Percentiles rank a stretch among this genome's conserved stretches.
These are phyloP conservation scores for Hymenochaete sp. DNA, from an alignment of 1,284 basidiomycete genomes.

Conservation along the genomic window DNA sequence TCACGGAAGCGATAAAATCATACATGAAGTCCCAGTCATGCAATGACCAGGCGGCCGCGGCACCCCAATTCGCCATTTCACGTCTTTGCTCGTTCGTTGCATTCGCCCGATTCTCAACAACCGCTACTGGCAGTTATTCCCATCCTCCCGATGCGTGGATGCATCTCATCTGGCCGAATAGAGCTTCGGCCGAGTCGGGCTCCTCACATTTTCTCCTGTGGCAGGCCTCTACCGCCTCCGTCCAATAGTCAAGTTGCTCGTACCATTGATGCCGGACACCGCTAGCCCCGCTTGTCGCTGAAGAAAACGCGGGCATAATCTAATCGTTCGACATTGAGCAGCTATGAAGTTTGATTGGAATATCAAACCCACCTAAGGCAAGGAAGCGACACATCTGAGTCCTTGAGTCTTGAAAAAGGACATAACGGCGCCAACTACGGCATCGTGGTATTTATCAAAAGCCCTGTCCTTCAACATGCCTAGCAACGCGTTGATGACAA, in stretches of 20 bases:
- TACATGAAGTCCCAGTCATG: constrained; percentile 99
- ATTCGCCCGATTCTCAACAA: constrained; percentile 84
- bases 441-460: constrained; percentile 79
- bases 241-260: constrained; percentile 94
- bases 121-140: constrained; percentile 84
- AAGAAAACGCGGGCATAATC: too few relatives aligned
- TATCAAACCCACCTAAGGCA: constrained; percentile 95
- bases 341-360: too few relatives aligned
- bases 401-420: constrained; percentile 99
- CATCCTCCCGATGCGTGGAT: constrained; percentile 97
- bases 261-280: constrained; percentile 96
- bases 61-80: constrained; percentile 93
- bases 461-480: constrained; percentile 86
- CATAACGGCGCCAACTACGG: constrained; percentile 98
- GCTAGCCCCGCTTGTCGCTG: constrained; percentile 75
- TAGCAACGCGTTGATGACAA: constrained; percentile 87
- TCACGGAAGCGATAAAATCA: constrained; percentile 93
- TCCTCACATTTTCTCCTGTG: constrained; percentile 70
- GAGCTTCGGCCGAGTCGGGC: constrained; percentile 62
- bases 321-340: too few relatives aligned
- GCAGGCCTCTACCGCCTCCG: constrained; percentile 86
- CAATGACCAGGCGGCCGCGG: constrained; percentile 94
- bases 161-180: constrained; percentile 91
- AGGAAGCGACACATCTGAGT: constrained; percentile 90
- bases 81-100: constrained; percentile 80